Evolutionary conservation across 192 early-diverging fungal genomes (phyloP).

Genomic region (Blastocladiella britannica): DNA sequence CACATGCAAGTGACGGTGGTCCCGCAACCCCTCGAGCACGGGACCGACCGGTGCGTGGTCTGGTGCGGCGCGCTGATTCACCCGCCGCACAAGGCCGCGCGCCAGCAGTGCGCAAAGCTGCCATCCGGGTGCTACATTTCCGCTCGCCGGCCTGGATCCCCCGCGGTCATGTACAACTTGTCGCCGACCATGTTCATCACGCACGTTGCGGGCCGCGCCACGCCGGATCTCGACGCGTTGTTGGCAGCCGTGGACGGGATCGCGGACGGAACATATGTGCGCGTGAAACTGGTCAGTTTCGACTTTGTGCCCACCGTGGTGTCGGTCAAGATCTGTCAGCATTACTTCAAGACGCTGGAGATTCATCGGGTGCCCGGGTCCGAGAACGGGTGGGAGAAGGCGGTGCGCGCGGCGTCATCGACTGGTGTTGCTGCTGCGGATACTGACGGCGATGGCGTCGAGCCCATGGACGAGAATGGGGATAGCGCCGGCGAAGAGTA

Average conservation of each 20-base stretch:
- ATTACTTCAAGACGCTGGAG: no score
- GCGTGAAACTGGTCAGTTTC: constrained; percentile 53
- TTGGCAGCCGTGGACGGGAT: constrained; percentile 7
- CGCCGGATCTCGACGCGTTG: constrained; percentile 2
- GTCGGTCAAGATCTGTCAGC: constrained; percentile 43
- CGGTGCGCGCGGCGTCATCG: no score
- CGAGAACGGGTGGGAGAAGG: no score
- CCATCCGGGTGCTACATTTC: constrained; percentile 22
- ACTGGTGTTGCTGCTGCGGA: no score
- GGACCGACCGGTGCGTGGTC: constrained; percentile 3
- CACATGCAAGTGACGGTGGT: constrained; percentile 15
- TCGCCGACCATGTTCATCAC: constrained; percentile 1
- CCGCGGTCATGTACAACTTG: constrained; percentile 8
- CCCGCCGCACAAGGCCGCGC: constrained; percentile 21
- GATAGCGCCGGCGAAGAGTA: no score
- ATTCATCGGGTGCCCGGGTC: no score
- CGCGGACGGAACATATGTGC: constrained; percentile 40
- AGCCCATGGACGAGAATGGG: no score
- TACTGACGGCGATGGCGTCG: no score
- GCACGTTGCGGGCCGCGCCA: background rate
- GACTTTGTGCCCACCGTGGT: constrained; percentile 55
- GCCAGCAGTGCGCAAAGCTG: constrained; percentile 17
- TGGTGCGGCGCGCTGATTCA: constrained; percentile 5
- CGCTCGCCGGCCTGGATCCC: constrained; percentile 17
- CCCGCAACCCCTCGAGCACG: constrained; percentile 14